Percentiles rank a stretch among this genome's conserved stretches.
phyloP scores from a whole-genome alignment of 495 filamentous ascomycete species.

The Parathielavia hyrcaniae region DNA sequence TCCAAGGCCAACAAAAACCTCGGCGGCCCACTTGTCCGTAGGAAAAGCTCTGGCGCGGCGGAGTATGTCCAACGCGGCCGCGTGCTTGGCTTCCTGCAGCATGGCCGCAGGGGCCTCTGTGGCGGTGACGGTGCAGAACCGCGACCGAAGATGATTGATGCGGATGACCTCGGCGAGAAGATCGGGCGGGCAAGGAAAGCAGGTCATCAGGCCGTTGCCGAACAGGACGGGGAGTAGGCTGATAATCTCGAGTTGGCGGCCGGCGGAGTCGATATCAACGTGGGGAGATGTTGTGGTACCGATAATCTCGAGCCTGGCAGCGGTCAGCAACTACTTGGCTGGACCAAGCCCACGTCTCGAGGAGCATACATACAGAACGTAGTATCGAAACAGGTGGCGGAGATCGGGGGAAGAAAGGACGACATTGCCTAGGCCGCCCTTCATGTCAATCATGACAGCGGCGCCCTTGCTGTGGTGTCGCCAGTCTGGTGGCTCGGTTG shows the following conservation, averaged over 20 bases:
- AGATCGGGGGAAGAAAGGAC: slow-evolving; percentile 2
- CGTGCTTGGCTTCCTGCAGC: not conserved
- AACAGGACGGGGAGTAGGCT: slow-evolving; percentile 6
- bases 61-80: slow-evolving; percentile 6
- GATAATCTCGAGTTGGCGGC: slow-evolving; percentile 4
- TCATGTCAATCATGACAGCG: slow-evolving; percentile 1
- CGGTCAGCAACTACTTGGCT: not conserved
- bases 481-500: slow-evolving; percentile 4
- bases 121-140: not conserved
- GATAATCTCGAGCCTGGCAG: not conserved
- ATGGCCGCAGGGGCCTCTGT: no score
- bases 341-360: not conserved
- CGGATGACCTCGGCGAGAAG: slow-evolving; percentile 11
- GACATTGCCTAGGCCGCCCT: not conserved
- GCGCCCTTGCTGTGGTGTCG: slow-evolving; percentile 3
- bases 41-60: not conserved
- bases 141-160: slow-evolving; percentile 14
- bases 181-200: slow-evolving; percentile 9
- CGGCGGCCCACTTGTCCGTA: slow-evolving; percentile 3
- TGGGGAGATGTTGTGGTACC: not conserved
- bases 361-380: not conserved
- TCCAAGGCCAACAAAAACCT: not conserved
- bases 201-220: slow-evolving; percentile 7
- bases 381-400: slow-evolving; percentile 8
- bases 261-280: not conserved